Conservation (phyloP, 164 flowering plant species). For the Tinospora cordifolia region DNA sequence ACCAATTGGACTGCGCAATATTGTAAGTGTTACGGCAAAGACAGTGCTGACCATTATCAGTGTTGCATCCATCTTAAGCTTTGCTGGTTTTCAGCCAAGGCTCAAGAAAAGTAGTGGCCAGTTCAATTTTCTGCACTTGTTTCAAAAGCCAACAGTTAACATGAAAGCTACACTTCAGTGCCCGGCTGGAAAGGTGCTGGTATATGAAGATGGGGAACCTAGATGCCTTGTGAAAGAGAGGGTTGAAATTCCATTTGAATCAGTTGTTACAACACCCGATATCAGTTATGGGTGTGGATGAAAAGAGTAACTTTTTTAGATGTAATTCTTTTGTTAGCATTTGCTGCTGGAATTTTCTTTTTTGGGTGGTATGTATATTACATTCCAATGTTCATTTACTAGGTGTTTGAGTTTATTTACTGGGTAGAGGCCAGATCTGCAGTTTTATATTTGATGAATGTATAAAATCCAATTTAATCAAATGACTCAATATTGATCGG, state of each 20-base stretch:
- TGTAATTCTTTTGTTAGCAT: not conserved
- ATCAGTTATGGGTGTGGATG: conserved; percentile 82
- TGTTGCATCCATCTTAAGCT: conserved; percentile 47
- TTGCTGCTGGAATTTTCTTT: not conserved
- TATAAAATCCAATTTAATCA: not conserved
- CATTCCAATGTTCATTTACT: not conserved
- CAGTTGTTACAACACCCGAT: conserved; percentile 49
- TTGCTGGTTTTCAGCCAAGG: conserved; percentile 61
- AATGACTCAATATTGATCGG: not conserved
- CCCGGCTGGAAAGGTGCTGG: conserved; percentile 79
- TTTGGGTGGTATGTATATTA: not conserved
- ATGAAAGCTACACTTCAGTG: conserved; percentile 31
- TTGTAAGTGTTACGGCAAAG: conserved; percentile 49
- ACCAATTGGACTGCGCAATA: conserved; percentile 27
- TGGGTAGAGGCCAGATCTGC: no score
- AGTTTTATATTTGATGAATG: not conserved
- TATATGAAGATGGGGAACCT: conserved; percentile 60
- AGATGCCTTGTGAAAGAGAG: conserved; percentile 90
- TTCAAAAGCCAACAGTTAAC: conserved; percentile 25
- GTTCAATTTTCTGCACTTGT: conserved; percentile 28
- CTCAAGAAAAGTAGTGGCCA: conserved; percentile 29
- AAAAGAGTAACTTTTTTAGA: conserved; percentile 3
- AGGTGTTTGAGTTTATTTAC: no score
- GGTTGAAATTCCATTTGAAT: conserved; percentile 71
- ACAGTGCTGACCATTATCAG: conserved; percentile 54